phyloP scores from a whole-genome alignment of 2,329 filamentous ascomycete species.

The Hypoxylon sp. region DNA sequence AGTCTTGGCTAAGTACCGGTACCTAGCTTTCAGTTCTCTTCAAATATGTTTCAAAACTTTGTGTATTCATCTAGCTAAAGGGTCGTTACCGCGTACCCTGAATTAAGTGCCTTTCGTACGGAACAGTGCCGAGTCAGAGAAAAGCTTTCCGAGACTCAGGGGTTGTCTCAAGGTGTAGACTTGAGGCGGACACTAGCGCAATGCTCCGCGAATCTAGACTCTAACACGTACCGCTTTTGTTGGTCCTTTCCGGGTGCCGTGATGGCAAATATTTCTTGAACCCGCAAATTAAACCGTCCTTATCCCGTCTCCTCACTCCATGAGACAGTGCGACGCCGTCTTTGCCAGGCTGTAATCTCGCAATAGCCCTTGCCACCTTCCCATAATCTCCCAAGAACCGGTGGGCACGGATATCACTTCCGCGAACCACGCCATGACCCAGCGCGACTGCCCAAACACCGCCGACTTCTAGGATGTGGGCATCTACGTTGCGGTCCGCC shows the following conservation, averaged over 20 bases:
- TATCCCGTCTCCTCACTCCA: constrained; percentile 25
- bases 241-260: neutral
- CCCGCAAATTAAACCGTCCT: constrained; percentile 27
- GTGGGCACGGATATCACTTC: constrained; percentile 63
- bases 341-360: constrained; percentile 52
- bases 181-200: neutral
- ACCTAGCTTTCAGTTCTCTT: too few species aligned
- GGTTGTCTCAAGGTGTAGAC: neutral
- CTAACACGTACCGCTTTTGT: neutral
- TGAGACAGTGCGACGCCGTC: constrained; percentile 55
- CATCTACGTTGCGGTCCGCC: constrained; percentile 57
- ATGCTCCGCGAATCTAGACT: neutral
- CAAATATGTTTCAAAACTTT: too few species aligned
- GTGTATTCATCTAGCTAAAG: too few species aligned
- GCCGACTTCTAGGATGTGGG: constrained; percentile 65
- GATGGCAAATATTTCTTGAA: constrained; percentile 25
- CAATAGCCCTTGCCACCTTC: constrained; percentile 58
- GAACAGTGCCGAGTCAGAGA: neutral
- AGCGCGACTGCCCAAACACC: constrained; percentile 68
- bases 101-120: neutral
- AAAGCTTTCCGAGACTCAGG: neutral
- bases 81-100: too few species aligned
- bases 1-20: too few species aligned
- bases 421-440: constrained; percentile 65
- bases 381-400: constrained; percentile 67